A percentile compares a stretch with the other conserved stretches of the same genome.
Conservation (phyloP, 2,329 filamentous ascomycete species). For the Scedosporium boydii region DNA sequence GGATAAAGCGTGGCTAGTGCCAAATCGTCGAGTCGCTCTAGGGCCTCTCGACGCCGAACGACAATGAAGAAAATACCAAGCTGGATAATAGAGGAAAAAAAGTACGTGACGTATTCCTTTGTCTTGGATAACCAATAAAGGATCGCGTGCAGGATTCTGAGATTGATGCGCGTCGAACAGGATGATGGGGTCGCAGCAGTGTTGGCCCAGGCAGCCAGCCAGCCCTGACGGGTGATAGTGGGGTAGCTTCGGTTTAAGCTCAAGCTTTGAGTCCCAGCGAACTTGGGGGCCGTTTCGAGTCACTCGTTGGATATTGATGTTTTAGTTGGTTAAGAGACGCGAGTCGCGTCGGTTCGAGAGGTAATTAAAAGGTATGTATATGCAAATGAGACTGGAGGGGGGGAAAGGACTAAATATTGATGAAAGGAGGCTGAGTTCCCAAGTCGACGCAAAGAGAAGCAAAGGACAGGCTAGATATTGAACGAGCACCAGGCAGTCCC, state of each 20-base stretch:
- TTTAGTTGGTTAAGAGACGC: no score
- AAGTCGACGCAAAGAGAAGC: not conserved
- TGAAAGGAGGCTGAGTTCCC: not conserved
- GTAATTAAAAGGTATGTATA: not conserved
- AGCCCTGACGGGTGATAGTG: not conserved
- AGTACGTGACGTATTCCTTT: no score
- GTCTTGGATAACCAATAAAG: not conserved
- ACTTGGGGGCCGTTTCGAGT: no score
- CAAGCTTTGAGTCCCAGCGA: not conserved
- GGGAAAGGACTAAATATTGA: not conserved
- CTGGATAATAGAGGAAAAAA: not conserved
- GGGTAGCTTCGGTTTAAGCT: not conserved
- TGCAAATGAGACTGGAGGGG: not conserved
- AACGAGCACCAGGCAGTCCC: not conserved
- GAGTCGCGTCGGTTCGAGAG: not conserved
- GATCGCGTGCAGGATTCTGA: not conserved
- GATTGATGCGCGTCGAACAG: no score
- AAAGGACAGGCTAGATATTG: not conserved
- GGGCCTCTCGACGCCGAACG: not conserved
- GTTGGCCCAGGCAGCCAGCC: no score
- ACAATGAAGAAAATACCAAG: not conserved
- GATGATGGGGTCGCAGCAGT: no score
- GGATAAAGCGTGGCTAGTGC: not conserved
- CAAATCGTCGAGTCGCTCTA: not conserved
- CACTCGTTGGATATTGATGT: no score